Percentiles rank a stretch among this genome's conserved stretches.
phyloP scores from a whole-genome alignment of 2,329 filamentous ascomycete species.

The Cadophora sp. region DNA sequence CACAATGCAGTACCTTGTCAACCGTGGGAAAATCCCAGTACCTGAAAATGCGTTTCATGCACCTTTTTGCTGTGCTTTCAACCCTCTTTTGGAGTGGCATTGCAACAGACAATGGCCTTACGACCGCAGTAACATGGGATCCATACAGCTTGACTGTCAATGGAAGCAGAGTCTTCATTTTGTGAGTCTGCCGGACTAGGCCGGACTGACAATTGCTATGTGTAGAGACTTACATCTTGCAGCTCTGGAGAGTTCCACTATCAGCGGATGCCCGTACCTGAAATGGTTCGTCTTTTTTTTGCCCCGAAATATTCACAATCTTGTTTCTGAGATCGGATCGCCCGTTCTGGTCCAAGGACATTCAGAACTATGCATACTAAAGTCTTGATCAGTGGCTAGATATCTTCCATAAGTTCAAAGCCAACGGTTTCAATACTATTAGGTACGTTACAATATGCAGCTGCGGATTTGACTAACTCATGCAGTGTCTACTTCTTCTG shows the following conservation, averaged over 20 bases:
- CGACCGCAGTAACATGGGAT: slow-evolving; percentile 57
- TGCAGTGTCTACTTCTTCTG: slow-evolving; percentile 56
- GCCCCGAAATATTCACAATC: too few species aligned
- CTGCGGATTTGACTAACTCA: slow-evolving; percentile 20
- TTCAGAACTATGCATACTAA: too few species aligned
- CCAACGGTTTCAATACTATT: slow-evolving; percentile 60
- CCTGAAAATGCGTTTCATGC: slow-evolving; percentile 34
- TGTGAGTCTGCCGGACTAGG: slow-evolving; percentile 38
- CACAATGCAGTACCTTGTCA: slow-evolving; percentile 7
- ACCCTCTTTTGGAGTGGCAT: slow-evolving; percentile 38
- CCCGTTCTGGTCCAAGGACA: too few species aligned
- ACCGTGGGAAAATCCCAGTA: background rate
- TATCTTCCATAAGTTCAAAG: slow-evolving; percentile 60
- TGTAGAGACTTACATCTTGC: slow-evolving; percentile 20
- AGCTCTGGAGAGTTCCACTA: slow-evolving; percentile 57
- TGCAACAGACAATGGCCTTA: slow-evolving; percentile 51
- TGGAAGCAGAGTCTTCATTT: slow-evolving; percentile 55
- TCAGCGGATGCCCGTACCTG: slow-evolving; percentile 58
- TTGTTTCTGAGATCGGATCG: too few species aligned
- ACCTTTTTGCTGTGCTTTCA: slow-evolving; percentile 37
- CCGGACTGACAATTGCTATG: background rate
- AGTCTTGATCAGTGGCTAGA: slow-evolving; percentile 50
- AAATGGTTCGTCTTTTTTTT: slow-evolving; percentile 44
- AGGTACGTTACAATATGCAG: slow-evolving; percentile 41
- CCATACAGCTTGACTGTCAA: slow-evolving; percentile 58